Evolutionary conservation across 2,329 filamentous ascomycete genomes (phyloP), one percentile per base, ranked within the genome.

Genomic region (Dactylellina sp.): DNA sequence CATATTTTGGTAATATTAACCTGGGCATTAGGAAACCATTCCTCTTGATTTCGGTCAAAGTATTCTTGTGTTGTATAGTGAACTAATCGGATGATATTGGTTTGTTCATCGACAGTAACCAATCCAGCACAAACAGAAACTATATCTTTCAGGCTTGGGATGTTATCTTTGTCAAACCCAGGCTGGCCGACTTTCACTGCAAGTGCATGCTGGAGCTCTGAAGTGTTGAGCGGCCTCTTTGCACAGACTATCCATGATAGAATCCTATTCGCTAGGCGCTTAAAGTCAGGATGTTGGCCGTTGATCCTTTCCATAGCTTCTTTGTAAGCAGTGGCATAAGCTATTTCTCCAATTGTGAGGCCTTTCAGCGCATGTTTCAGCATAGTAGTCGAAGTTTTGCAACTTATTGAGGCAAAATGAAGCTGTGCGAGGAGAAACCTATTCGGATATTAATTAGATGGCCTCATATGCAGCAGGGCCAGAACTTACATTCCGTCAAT

Each of bases 391-490:
- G 28, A 5, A 9, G 9, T 9, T 9, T 32, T 32, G 28, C 9
- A 4, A 32, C 9, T 9, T 5, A 32, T 4, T 9, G 28, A 32
- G 28, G 5, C 28, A 32, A 82, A 63, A 75, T 83, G 77, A 9
- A 84, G 79, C 32, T 80, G 76, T 7, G 81, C 82, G 14, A 83
- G 78, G 3, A 83, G 79, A 76, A 83, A 83, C 81, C 81, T 82
- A 66, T 2, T 22, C 20, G 5, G 5, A 7, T 28, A 9, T 20
- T n/a, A 14, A 12, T 24, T 14, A 44, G 25, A 22, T 44, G 14
- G 4, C 3, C n/a, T 40, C 3, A 12, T 7, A 35, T 57, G 6
- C 32, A 4, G 28, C 5, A 9, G 9, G n/a, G n/a, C n/a, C 28
- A 18, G n/a, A 1, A 52, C 63, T 28, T 60, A 47, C 63, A 68